Conservation (phyloP, 768 basidiomycete species). For the Saitozyma podzolica region DNA sequence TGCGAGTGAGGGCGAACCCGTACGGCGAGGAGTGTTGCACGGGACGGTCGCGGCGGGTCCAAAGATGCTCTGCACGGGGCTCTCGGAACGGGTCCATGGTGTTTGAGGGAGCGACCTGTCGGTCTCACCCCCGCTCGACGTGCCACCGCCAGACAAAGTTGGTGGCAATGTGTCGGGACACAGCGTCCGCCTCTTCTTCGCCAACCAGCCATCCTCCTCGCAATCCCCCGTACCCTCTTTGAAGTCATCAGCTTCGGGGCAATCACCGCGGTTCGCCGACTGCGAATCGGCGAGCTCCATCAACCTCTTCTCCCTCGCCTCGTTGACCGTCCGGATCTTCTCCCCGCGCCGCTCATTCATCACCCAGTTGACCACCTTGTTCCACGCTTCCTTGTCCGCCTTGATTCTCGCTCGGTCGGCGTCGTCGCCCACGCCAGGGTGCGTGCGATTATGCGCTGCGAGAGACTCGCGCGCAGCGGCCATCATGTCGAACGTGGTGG, state of each 20-base stretch:
- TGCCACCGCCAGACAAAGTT: not conserved
- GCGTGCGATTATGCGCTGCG: slow-evolving; percentile 35
- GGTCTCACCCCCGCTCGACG: not conserved
- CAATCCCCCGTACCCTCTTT: slow-evolving; percentile 5
- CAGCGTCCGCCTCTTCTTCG: slow-evolving; percentile 21
- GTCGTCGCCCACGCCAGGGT: slow-evolving; percentile 31
- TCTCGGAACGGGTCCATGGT: not conserved
- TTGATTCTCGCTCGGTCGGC: slow-evolving; percentile 19
- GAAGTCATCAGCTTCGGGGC: slow-evolving; percentile 1
- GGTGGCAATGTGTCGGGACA: not conserved
- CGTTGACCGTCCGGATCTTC: slow-evolving; percentile 32
- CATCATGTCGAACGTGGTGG: slow-evolving; percentile 29
- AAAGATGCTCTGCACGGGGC: slow-evolving; percentile 16
- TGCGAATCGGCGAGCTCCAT: slow-evolving; percentile 17
- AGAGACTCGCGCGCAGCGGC: slow-evolving; percentile 30
- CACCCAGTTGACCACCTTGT: slow-evolving; percentile 45
- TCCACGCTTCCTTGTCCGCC: slow-evolving; percentile 42
- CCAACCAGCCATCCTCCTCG: slow-evolving; percentile 16
- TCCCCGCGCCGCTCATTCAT: slow-evolving; percentile 44
- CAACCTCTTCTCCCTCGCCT: slow-evolving; percentile 37
- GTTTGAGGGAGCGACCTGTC: slow-evolving; percentile 2
- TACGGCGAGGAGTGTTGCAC: slow-evolving; percentile 12
- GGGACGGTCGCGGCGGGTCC: slow-evolving; percentile 4
- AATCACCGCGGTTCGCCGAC: slow-evolving; percentile 3
- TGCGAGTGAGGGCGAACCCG: slow-evolving; percentile 25